Evolutionary conservation across 495 filamentous ascomycete genomes (phyloP).

Genomic region (Xylaria palmicola): DNA sequence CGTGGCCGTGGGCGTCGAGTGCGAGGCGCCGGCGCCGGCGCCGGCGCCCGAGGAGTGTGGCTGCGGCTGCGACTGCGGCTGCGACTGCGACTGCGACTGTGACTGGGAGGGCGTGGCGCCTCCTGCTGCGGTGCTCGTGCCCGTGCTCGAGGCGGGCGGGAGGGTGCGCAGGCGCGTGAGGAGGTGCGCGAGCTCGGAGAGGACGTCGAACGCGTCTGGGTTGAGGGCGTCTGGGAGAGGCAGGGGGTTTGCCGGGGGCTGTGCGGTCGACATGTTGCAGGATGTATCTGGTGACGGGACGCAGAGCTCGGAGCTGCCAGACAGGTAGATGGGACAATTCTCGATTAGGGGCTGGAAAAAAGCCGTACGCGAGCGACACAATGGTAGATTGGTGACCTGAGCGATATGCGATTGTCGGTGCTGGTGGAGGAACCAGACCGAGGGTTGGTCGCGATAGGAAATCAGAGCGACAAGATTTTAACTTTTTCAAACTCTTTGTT

Average conservation of each 20-base stretch:
- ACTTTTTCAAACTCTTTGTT: no score
- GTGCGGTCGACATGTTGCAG: constrained; percentile 36
- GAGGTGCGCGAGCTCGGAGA: constrained; percentile 77
- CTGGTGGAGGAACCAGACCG: no score
- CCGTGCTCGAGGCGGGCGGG: constrained; percentile 19
- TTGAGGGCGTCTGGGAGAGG: constrained; percentile 45
- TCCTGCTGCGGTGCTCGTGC: constrained; percentile 7
- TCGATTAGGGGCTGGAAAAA: no score
- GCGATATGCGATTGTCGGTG: no score
- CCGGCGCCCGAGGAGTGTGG: constrained; percentile 4
- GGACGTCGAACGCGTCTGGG: constrained; percentile 73
- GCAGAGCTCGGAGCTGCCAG: not conserved
- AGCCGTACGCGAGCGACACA: no score
- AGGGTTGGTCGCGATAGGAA: no score
- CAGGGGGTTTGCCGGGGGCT: constrained; percentile 22
- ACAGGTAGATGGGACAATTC: not conserved
- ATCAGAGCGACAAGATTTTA: no score
- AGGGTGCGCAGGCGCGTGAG: constrained; percentile 64
- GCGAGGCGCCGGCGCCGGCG: constrained; percentile 16
- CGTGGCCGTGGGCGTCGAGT: constrained; percentile 35
- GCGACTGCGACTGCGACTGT: not conserved
- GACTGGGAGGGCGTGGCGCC: constrained; percentile 20
- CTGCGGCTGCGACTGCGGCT: constrained; percentile 13
- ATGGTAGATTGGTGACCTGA: no score
- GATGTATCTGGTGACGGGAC: no score